A percentile compares a stretch with the other conserved stretches of the same genome.
phyloP scores from a whole-genome alignment of 2,329 filamentous ascomycete species.

The Claviceps digitariae region DNA sequence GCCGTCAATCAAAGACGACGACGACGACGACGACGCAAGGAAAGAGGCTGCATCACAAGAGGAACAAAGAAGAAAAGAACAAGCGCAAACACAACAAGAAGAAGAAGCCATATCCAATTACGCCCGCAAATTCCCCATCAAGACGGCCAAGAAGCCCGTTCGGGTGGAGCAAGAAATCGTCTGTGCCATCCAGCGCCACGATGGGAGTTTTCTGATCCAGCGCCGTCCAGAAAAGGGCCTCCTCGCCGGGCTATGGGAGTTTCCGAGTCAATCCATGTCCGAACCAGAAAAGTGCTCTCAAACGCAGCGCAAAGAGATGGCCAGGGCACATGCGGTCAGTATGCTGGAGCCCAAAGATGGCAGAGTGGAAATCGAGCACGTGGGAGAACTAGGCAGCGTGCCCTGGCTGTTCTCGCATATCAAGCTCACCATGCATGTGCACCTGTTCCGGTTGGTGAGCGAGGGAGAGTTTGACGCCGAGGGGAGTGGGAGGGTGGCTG shows the following conservation, averaged over 20 bases:
- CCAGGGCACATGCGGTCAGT: slow-evolving; percentile 18
- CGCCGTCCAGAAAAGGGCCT: slow-evolving; percentile 40
- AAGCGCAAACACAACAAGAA: slow-evolving; percentile 12
- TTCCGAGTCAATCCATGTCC: slow-evolving; percentile 31
- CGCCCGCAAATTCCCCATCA: slow-evolving; percentile 37
- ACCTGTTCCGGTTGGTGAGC: slow-evolving; percentile 29
- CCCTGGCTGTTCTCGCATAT: slow-evolving; percentile 46
- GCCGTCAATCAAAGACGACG: background rate
- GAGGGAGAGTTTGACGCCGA: background rate
- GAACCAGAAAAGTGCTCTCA: slow-evolving; percentile 9
- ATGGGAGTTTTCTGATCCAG: slow-evolving; percentile 33
- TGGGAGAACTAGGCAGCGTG: slow-evolving; percentile 34
- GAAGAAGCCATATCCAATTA: slow-evolving; percentile 28
- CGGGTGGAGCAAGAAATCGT: slow-evolving; percentile 39
- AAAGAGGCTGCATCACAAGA: slow-evolving; percentile 6
- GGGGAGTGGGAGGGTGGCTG: background rate
- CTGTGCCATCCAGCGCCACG: slow-evolving; percentile 32
- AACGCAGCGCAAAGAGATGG: slow-evolving; percentile 22
- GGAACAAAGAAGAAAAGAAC: too few species aligned
- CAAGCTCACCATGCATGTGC: slow-evolving; percentile 43
- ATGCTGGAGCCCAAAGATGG: background rate
- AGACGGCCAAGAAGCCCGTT: slow-evolving; percentile 35
- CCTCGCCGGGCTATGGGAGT: slow-evolving; percentile 42
- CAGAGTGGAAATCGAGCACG: slow-evolving; percentile 15
- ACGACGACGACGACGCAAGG: slow-evolving; percentile 1